Base-by-base conservation (phyloP, 1,139 yeast species). In the Pichia sp. region DNA sequence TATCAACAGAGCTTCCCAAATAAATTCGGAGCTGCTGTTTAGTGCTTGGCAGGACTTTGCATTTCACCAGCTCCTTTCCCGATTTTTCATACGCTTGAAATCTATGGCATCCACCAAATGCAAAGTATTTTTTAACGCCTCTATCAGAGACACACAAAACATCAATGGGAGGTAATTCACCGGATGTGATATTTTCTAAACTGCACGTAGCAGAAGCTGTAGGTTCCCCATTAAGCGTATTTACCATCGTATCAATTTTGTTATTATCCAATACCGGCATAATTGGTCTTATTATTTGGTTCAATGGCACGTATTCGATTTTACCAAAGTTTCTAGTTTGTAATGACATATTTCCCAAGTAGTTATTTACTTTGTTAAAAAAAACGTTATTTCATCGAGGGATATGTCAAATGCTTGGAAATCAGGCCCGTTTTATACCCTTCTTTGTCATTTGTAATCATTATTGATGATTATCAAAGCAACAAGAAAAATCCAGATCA, bases 91-190 rank as follows among this genome's bases (percentile, higher is more conserved):
- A 83, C 0, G 90, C 90, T 59, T 85, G 94, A 53, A 85, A 79
- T 50, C 95, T 64, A 59, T 85, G 95, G 59, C 95, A 85, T 0
- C 94, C 94, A 8, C 94, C 94, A 62, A 85, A 81, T 2, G 94
- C 95, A 65, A 85, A 85, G 58, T 80, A 85, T 59, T 72, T 73
- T 31, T 66, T 71, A 45, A 73, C 64, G 0, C 87, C 92, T 9
- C 72, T 60, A 41, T 82, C 83, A 40, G 80, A 67, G 3, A 85
- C 82, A 38, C 73, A 71, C 52, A 85, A 66, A 0, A 85, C 88
- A 60, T 85, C 95, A 29, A 86, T 72, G 2, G 90, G 85, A 1
- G 92, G 92, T 39, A 83, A 62, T 53, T 81, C 83, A 0, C 88
- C 87, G 0, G 87, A 65, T 0, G 65, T 64, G 10, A 77, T 76